Evolutionary conservation across 2,329 filamentous ascomycete genomes (phyloP), one percentile per base, ranked within the genome.

Genomic region (Venturia oleaginea): DNA sequence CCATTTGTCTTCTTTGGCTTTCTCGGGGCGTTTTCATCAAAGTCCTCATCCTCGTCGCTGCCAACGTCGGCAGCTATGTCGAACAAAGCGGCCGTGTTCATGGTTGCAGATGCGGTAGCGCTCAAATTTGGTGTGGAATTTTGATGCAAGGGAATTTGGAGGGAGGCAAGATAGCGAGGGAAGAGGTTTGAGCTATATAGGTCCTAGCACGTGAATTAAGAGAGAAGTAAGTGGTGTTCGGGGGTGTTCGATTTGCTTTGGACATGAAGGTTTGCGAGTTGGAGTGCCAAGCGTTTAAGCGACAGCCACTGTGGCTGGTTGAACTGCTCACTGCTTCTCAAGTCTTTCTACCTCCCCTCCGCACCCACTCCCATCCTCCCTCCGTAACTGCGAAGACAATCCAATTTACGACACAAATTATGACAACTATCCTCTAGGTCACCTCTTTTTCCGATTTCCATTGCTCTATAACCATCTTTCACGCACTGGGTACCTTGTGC

Each of bases 21-120:
- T 62, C 76, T 69, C 57, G 77, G 79, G 59, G 78, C 34, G 24
- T 42, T 75, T 70, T 89, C 83, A 62, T 86, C 89, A 32, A 83
- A 86, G 67, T 91, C 89, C 68, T 92, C 91, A 70, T 91, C 84
- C 69, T 93, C 90, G 65, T 94, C 90, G 32, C 87, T 87, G 73
- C 92, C 92, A 66, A 97, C 80, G 76, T 95, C 87, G 70, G 93
- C 94, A 79, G 92, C 88, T 68, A 86, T 87, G 70, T 93, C 87
- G 72, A 99, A 87, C 73, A 97, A 80, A 32, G 51, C 51, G 51
- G 27, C 27, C 27, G 51, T 51, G 11, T 51, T 32, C 51, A 57
- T 57, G 51, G 51, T 57, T 57, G 51, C 30, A 15, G 15, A 15
- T n/a, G 22, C 22, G 10, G 46, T 27, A 27, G 46, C 46, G 22